Evolutionary conservation across 106 monocot species (phyloP), one percentile per base, ranked within the genome.

Genomic region (Dendrobium catenatum): DNA sequence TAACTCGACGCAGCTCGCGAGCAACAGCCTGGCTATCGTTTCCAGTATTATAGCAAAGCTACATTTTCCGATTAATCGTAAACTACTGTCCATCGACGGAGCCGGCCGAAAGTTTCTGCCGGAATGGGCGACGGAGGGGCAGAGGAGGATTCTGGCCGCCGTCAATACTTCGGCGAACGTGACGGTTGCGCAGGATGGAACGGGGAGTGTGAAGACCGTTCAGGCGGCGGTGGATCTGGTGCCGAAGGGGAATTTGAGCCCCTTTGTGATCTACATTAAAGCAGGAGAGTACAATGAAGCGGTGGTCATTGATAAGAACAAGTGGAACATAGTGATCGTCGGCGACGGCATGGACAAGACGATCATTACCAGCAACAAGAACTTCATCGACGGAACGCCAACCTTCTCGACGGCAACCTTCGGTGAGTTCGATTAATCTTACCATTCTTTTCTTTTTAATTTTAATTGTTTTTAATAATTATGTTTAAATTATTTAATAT

Each of bases 11-110:
- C 51, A 85, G 79, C 77, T 85, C 70, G 78, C 83, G 2, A 90
- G 87, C 79, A 90, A 90, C 46, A 79, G 83, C 74, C 79, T 90
- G n/a, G 90, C 90, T 1, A 87, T 88, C 24, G 81, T 31, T 10
- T 44, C 80, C 3, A 76, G 81, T 0, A 86, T 90, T 44, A 6
- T 85, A 19, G 51, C 10, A 15, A 51, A 51, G 51, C 51, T 51
- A 15, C 51, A 51, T 51, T 51, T 51, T 13, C 1, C 51, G 15
- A 51, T 51, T 15, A 51, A 51, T 51, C 51, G 51, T 10, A 51
- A 15, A 13, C 15, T 51, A 51, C 51, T 51, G 13, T 51, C 51
- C 1, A 15, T 13, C 15, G 51, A 51, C 13, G 51, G 13, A 51
- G 51, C 51, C 51, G 16, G 51, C 51, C 1, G 2, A 81, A 56